A percentile compares a stretch with the other conserved stretches of the same genome.
These are phyloP conservation scores for Tuber brumale DNA, from an alignment of 495 filamentous ascomycete genomes.

Conservation along the genomic window DNA sequence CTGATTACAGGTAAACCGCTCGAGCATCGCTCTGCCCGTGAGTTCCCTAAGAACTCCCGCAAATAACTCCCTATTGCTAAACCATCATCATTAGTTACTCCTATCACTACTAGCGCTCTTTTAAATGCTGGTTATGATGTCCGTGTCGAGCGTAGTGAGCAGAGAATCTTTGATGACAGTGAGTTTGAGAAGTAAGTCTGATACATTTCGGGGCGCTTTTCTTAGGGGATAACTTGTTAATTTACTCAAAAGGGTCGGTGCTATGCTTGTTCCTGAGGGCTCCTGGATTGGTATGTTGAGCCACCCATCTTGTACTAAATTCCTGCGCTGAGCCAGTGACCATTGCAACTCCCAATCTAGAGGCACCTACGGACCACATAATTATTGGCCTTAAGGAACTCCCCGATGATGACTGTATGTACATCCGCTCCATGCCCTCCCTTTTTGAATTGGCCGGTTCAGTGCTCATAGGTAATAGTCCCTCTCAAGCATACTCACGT, in stretches of 20 bases:
- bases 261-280: slow-evolving; percentile 69
- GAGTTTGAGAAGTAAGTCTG: slow-evolving; percentile 50
- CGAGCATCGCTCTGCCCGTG: slow-evolving; percentile 52
- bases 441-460: not conserved
- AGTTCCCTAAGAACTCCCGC: slow-evolving; percentile 14
- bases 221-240: not conserved
- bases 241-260: slow-evolving; percentile 49
- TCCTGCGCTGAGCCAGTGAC: slow-evolving; percentile 12
- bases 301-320: not conserved
- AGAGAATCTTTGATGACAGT: slow-evolving; percentile 76
- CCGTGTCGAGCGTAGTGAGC: slow-evolving; percentile 69
- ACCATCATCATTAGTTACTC: slow-evolving; percentile 48
- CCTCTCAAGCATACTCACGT: slow-evolving; percentile 81
- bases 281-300: slow-evolving; percentile 56
- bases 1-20: slow-evolving; percentile 46
- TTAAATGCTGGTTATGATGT: slow-evolving; percentile 78
- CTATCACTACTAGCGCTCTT: slow-evolving; percentile 67
- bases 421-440: not conserved
- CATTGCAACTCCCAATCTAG: slow-evolving; percentile 20
- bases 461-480: slow-evolving; percentile 45
- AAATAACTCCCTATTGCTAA: slow-evolving; percentile 10
- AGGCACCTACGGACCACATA: slow-evolving; percentile 69
- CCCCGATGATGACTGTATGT: slow-evolving; percentile 69
- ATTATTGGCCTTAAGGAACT: slow-evolving; percentile 93
- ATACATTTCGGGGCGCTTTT: not conserved